Conservation (phyloP, 495 filamentous ascomycete genomes). For the Haplographium delicatum region DNA sequence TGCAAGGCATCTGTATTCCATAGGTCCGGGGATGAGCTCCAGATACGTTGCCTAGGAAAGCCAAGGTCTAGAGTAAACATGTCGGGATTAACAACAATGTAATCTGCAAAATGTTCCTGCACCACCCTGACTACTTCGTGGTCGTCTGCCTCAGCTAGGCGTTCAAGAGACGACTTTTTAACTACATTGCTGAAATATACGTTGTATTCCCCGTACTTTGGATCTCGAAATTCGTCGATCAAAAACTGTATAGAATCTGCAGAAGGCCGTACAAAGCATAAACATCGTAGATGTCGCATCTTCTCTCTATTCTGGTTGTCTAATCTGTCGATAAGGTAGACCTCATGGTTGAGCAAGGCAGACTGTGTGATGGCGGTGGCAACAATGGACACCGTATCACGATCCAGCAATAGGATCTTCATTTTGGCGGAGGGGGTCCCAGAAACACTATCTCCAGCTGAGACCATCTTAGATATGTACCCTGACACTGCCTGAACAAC, state of each 20-base stretch:
- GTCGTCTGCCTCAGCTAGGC: conserved; percentile 94
- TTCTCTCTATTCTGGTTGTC: conserved; percentile 90
- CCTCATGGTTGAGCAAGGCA: conserved; percentile 90
- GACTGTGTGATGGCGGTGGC: conserved; percentile 96
- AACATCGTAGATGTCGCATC: conserved; percentile 93
- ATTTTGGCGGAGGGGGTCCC: conserved; percentile 82
- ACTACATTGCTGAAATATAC: conserved; percentile 96
- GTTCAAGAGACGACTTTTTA: conserved; percentile 92
- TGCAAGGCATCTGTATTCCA: conserved; percentile 89
- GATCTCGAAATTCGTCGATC: conserved; percentile 93
- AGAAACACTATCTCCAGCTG: conserved; percentile 68
- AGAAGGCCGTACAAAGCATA: conserved; percentile 89
- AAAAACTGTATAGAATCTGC: conserved; percentile 86
- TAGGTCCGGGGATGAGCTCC: conserved; percentile 73
- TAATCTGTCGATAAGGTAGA: conserved; percentile 94
- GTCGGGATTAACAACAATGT: conserved; percentile 90
- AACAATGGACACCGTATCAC: conserved; percentile 88
- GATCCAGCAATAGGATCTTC: conserved; percentile 95
- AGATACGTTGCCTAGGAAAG: conserved; percentile 68
- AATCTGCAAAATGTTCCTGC: conserved; percentile 95
- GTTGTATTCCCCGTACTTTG: conserved; percentile 96
- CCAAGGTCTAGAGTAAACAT: conserved; percentile 77
- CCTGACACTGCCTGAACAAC: conserved; percentile 85
- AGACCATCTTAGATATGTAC: conserved; percentile 97
- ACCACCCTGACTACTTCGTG: conserved; percentile 91